Conservation (phyloP, 208 protist genomes). For the Crithidia mellificae region DNA sequence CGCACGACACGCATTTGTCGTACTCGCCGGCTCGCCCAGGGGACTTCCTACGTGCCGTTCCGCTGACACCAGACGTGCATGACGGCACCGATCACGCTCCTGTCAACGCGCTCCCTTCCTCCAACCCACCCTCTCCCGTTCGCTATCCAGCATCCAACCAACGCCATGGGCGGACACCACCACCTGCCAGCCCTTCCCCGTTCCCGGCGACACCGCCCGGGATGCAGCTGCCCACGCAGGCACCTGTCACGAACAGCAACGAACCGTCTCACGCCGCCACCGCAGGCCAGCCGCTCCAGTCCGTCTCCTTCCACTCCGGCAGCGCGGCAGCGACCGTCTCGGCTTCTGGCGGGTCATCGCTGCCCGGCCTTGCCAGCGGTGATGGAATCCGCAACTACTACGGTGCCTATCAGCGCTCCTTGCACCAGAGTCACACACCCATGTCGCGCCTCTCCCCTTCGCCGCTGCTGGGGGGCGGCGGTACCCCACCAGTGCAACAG, state of each 20-base stretch:
- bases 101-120: too few species aligned
- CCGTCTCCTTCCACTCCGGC: background rate
- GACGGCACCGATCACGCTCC: conserved; percentile 3
- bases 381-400: conserved; percentile 8
- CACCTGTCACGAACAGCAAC: background rate
- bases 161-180: background rate
- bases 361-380: background rate
- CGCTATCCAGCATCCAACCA: too few species aligned
- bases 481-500: background rate
- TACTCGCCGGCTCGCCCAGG: background rate
- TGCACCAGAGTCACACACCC: background rate
- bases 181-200: background rate
- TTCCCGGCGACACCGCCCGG: conserved; percentile 2
- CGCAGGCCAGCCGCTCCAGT: conserved; percentile 11
- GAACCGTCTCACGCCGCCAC: background rate
- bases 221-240: background rate
- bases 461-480: background rate
- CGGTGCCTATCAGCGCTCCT: conserved; percentile 19
- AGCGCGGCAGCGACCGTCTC: background rate
- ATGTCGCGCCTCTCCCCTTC: background rate
- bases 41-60: background rate
- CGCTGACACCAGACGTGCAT: background rate
- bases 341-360: background rate
- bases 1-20: too few species aligned
- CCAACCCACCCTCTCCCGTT: too few species aligned